These are phyloP conservation scores for Cladosporium austrohemisphaericum DNA, from an alignment of 2,329 filamentous ascomycete genomes.

Conservation along the genomic window DNA sequence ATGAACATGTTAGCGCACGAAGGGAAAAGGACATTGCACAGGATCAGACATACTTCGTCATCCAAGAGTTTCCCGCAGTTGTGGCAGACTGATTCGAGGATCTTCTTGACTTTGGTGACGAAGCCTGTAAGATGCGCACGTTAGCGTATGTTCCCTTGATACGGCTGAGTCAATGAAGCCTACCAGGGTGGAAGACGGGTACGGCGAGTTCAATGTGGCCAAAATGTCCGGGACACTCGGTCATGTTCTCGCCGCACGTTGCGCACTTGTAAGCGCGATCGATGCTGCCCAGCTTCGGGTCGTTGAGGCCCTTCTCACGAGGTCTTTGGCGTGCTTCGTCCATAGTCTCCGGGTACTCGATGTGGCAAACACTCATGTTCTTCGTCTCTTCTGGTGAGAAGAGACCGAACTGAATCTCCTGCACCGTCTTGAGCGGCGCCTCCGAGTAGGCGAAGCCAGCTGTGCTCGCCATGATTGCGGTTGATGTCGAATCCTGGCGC, in stretches of 20 bases:
- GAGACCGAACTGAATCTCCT: slow-evolving; percentile 98
- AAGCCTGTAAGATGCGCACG: slow-evolving; percentile 62
- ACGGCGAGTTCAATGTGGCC: slow-evolving; percentile 97
- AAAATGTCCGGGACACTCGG: slow-evolving; percentile 95
- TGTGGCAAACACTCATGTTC: slow-evolving; percentile 94
- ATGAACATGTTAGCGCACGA: slow-evolving; percentile 43
- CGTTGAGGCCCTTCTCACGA: slow-evolving; percentile 87
- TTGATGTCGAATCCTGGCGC: slow-evolving; percentile 19
- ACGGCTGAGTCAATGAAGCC: slow-evolving; percentile 23
- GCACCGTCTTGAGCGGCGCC: slow-evolving; percentile 93
- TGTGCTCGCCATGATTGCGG: slow-evolving; percentile 79
- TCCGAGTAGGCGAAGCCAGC: slow-evolving; percentile 82
- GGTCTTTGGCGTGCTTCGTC: slow-evolving; percentile 90
- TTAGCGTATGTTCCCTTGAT: slow-evolving; percentile 17
- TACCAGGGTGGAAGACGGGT: slow-evolving; percentile 84
- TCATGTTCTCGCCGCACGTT: slow-evolving; percentile 93
- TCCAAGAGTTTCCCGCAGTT: slow-evolving; percentile 97
- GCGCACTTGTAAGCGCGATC: slow-evolving; percentile 94
- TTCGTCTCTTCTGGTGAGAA: slow-evolving; percentile 98
- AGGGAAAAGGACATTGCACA: slow-evolving; percentile 21
- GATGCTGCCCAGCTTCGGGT: slow-evolving; percentile 92
- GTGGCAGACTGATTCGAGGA: slow-evolving; percentile 97
- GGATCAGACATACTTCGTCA: slow-evolving; percentile 88
- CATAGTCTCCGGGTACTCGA: slow-evolving; percentile 99
- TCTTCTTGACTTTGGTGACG: slow-evolving; percentile 98